Evolutionary conservation across 2,329 filamentous ascomycete genomes (phyloP).

Genomic region (Pseudopyricularia javanii): DNA sequence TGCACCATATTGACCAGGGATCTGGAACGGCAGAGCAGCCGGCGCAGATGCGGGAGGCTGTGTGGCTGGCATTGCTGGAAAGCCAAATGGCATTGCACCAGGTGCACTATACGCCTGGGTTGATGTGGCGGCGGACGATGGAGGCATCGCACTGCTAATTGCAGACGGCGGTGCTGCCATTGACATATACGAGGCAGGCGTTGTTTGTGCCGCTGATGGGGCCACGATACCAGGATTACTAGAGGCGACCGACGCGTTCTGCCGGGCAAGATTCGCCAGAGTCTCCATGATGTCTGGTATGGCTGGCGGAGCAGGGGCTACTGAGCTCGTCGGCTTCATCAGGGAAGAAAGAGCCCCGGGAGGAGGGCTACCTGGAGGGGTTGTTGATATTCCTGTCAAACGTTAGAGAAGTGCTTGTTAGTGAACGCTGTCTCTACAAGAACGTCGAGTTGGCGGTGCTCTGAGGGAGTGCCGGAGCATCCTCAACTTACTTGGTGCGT

Average conservation of each 20-base stretch:
- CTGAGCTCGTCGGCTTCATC: slow-evolving; percentile 7
- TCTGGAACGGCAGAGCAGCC: slow-evolving; percentile 20
- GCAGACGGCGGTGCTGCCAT: background rate
- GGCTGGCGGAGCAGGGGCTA: slow-evolving; percentile 22
- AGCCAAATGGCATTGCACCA: slow-evolving; percentile 11
- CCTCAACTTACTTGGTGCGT: slow-evolving; percentile 25
- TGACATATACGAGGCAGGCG: slow-evolving; percentile 13
- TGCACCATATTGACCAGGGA: slow-evolving; percentile 13
- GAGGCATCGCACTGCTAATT: slow-evolving; percentile 2
- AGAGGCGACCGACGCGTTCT: slow-evolving; percentile 44
- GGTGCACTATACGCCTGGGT: slow-evolving; percentile 14
- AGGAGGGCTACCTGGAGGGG: slow-evolving; percentile 53
- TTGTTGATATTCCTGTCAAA: slow-evolving; percentile 53
- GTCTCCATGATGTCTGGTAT: slow-evolving; percentile 59
- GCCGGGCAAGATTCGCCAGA: slow-evolving; percentile 68
- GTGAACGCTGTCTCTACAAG: background rate
- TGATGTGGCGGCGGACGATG: background rate
- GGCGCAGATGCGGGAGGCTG: slow-evolving; percentile 44
- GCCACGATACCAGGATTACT: slow-evolving; percentile 27
- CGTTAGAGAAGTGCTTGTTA: background rate
- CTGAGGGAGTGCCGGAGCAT: background rate
- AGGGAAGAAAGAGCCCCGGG: slow-evolving; percentile 28
- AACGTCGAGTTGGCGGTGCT: background rate
- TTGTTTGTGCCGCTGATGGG: slow-evolving; percentile 5
- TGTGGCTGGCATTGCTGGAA: slow-evolving; percentile 14